Conservation (phyloP, 2,329 filamentous ascomycete species). For the Penicillium sclerotigenum region DNA sequence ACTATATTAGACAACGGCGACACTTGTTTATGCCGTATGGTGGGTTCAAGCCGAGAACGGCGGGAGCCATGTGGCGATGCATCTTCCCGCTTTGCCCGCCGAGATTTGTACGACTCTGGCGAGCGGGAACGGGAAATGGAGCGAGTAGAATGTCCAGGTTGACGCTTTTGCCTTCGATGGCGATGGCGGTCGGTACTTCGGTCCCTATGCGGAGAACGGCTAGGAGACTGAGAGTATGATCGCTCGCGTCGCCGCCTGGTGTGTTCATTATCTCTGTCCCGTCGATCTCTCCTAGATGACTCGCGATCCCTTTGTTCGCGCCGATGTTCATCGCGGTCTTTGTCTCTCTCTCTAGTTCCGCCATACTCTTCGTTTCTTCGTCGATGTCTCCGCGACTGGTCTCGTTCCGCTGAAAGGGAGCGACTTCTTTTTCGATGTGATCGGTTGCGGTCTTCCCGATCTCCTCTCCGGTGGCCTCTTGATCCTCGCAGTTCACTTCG, state of each 20-base stretch:
- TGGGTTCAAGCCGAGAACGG: constrained; percentile 4
- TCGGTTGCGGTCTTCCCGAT: constrained; percentile 21
- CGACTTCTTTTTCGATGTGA: constrained; percentile 31
- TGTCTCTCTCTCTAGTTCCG: constrained; percentile 15
- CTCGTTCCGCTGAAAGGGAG: constrained; percentile 26
- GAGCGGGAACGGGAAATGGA: constrained; percentile 10
- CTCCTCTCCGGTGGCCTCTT: constrained; percentile 19
- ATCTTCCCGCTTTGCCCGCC: constrained; percentile 2
- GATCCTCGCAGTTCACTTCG: constrained; percentile 21
- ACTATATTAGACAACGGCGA: constrained; percentile 1
- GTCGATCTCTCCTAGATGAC: constrained; percentile 14
- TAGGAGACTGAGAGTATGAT: constrained; percentile 21
- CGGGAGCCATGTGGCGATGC: constrained; percentile 1
- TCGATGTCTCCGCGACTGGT: constrained; percentile 24
- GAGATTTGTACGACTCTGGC: not conserved
- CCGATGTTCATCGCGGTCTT: constrained; percentile 15
- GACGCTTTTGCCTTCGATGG: constrained; percentile 26
- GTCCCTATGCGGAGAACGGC: constrained; percentile 23
- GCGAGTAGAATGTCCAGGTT: constrained; percentile 23
- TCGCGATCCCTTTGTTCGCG: constrained; percentile 13
- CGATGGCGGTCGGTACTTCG: constrained; percentile 17
- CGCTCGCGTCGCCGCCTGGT: constrained; percentile 5
- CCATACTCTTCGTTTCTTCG: constrained; percentile 23
- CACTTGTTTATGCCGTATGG: not conserved
- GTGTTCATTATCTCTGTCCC: constrained; percentile 10